Conservation (phyloP, 2,329 filamentous ascomycete species). For the Tolypocladium ovalisporum region DNA sequence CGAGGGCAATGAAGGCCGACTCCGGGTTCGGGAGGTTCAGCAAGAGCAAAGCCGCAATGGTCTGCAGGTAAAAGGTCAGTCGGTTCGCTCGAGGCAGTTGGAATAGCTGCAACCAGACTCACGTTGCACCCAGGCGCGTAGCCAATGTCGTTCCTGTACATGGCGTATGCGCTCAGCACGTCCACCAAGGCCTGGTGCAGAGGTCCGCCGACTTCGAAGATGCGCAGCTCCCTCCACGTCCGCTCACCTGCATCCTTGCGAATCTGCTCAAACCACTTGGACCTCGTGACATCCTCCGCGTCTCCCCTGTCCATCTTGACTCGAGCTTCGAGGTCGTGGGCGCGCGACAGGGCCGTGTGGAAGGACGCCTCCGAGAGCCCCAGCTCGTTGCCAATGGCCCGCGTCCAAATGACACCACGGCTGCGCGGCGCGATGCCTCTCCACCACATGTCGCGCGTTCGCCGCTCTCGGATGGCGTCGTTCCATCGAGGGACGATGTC, state of each 20-base stretch:
- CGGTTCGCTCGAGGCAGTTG: neutral
- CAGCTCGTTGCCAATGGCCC: conserved; percentile 64
- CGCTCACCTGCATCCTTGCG: conserved; percentile 49
- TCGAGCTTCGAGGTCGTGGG: conserved; percentile 48
- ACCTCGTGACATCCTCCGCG: conserved; percentile 43
- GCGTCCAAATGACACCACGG: conserved; percentile 58
- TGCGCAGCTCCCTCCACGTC: conserved; percentile 62
- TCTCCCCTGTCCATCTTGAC: conserved; percentile 39
- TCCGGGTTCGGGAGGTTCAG: conserved; percentile 56
- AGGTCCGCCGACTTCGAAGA: conserved; percentile 58
- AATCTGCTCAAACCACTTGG: conserved; percentile 53
- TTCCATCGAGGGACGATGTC: conserved; percentile 70
- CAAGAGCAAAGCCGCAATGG: conserved; percentile 61
- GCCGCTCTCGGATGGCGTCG: conserved; percentile 54
- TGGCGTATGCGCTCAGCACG: conserved; percentile 66
- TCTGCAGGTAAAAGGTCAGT: conserved; percentile 27
- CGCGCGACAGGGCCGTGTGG: conserved; percentile 57
- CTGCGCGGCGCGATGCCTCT: conserved; percentile 61
- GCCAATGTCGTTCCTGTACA: conserved; percentile 74
- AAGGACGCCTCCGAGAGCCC: conserved; percentile 58
- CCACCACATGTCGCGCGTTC: conserved; percentile 74
- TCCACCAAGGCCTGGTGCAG: conserved; percentile 59
- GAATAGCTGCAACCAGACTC: conserved; percentile 22
- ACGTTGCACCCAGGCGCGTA: conserved; percentile 67
- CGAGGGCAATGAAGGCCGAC: conserved; percentile 58